Evolutionary conservation across 768 basidiomycete species (phyloP), one percentile per base, ranked within the genome.

Genomic region (Filobasidium wieringae): DNA sequence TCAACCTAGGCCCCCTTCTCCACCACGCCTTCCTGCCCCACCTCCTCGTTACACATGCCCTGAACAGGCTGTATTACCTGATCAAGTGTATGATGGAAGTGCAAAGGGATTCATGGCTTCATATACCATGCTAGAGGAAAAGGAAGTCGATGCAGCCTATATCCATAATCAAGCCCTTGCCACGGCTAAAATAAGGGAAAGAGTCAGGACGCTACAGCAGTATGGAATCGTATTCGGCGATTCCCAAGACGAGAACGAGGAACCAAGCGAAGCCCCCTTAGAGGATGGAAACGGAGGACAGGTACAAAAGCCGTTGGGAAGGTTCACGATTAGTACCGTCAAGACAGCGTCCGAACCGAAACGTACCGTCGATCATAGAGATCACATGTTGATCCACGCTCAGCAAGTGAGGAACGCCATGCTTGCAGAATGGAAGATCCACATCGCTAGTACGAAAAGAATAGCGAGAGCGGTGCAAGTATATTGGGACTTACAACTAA

Each of bases 401-500:
- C 49, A 65, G 2, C 66, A 71, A 55, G 70, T 74, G 1, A 27
- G 69, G 26, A 68, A 68, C 39, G 68, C 69, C 17, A 70, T 77
- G 51, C 32, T 68, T 37, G 70, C 66, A 29, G 73, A 71, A 79
- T 60, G 71, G 77, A 73, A 68, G 76, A 62, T 68, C 4, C 69
- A 72, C 51, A 62, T 71, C 7, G 52, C 58, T 0, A 51, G 67
- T 0, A 83, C 78, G n/a, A 73, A 73, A 22, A 75, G 77, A 60
- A 79, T 90, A 56, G 84, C 87, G 2, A 77, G 75, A 32, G 81
- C 81, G 63, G 74, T 96, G 17, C 80, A 81, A 62, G 79, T 73
- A 22, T 85, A 92, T 70, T 95, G 87, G 82, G 87, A 86, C 6
- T 11, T 9, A 17, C 14, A 22, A 19, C 5, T 22, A 33, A 77